Conservation (phyloP, 2,329 filamentous ascomycete species). For the Orbilia oligospora region DNA sequence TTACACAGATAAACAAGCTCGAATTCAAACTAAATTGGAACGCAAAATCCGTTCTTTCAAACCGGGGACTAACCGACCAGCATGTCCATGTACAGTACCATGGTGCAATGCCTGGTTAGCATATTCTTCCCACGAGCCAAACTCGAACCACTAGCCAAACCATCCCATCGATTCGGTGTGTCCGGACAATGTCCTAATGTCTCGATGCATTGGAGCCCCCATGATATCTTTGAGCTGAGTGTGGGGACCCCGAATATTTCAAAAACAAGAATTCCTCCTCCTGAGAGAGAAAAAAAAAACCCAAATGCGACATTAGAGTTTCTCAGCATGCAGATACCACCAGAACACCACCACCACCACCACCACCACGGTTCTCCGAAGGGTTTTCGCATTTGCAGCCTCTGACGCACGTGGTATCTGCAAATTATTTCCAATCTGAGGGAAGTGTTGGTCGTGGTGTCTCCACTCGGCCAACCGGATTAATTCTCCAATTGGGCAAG, state of each 20-base stretch:
- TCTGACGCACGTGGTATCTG: constrained; percentile 56
- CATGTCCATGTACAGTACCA: constrained; percentile 28
- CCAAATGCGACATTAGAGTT: constrained; percentile 8
- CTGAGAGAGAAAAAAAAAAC: too few species aligned
- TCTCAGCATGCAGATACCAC: not conserved
- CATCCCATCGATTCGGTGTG: not conserved
- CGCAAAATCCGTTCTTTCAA: constrained; percentile 12
- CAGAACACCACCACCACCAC: not conserved
- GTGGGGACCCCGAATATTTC: constrained; percentile 48
- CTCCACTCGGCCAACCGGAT: constrained; percentile 56
- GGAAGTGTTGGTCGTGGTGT: constrained; percentile 48
- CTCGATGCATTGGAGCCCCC: constrained; percentile 12
- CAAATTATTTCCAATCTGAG: constrained; percentile 25
- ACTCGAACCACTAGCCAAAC: not conserved
- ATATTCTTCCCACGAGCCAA: not conserved
- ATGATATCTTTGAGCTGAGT: constrained; percentile 19
- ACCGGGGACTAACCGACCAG: constrained; percentile 16
- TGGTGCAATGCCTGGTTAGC: constrained; percentile 12
- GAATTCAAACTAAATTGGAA: not conserved
- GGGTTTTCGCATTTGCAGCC: constrained; percentile 19
- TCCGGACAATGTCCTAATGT: constrained; percentile 8
- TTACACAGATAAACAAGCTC: not conserved
- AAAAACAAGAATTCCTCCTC: constrained; percentile 26
- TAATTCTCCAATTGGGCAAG: constrained; percentile 58
- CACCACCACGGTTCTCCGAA: constrained; percentile 57